These are phyloP conservation scores for Aspergillus sp. DNA, from an alignment of 2,329 filamentous ascomycete species.

Conservation along the genomic window DNA sequence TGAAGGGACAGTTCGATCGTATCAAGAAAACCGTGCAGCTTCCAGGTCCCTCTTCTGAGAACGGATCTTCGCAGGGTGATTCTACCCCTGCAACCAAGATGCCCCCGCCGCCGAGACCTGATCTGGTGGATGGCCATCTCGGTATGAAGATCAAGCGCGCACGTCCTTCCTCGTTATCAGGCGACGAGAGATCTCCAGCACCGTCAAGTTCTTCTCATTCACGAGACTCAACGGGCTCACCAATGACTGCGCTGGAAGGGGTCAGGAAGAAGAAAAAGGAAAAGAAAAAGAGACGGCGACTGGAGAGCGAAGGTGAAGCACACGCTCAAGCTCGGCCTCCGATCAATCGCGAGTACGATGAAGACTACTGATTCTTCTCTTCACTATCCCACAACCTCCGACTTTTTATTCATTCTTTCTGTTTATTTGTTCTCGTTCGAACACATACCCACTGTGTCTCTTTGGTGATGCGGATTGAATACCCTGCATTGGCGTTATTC, in stretches of 20 bases:
- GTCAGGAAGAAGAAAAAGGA: slow-evolving; percentile 13
- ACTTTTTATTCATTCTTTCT: background rate
- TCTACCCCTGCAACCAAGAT: background rate
- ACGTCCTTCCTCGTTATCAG: background rate
- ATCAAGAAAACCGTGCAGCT: background rate
- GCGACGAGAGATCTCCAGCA: background rate
- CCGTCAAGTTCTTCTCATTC: background rate
- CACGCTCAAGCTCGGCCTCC: background rate
- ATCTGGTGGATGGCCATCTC: background rate
- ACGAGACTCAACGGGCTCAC: background rate
- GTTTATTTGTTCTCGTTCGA: background rate
- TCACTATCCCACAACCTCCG: no score
- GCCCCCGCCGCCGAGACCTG: background rate
- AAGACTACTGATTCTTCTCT: background rate
- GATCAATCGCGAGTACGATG: background rate
- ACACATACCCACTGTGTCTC: background rate
- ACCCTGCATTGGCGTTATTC: slow-evolving; percentile 2
- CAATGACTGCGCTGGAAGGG: background rate
- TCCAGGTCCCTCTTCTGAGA: background rate
- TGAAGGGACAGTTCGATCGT: slow-evolving; percentile 1
- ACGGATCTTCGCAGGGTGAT: background rate
- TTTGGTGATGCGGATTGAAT: background rate
- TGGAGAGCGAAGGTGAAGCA: background rate
- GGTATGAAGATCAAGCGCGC: slow-evolving; percentile 2
- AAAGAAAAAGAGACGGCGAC: slow-evolving; percentile 19